phyloP scores from a whole-genome alignment of 164 flowering plant genomes.

The Amborella trichopoda region DNA sequence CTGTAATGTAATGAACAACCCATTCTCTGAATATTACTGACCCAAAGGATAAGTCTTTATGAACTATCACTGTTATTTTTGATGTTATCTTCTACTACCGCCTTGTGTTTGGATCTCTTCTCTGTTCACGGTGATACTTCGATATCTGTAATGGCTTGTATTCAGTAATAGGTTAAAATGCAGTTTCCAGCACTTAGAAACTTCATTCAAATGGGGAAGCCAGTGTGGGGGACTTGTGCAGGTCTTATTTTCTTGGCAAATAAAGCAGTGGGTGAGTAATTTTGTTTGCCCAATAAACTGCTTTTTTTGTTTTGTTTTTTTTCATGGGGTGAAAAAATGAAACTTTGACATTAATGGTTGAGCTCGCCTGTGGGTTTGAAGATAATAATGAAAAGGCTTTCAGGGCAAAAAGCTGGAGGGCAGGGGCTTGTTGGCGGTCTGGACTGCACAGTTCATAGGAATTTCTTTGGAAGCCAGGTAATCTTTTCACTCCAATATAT shows the following conservation, averaged over 20 bases:
- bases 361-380: background rate
- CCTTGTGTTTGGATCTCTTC: too few relatives aligned
- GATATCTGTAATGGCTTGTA: too few relatives aligned
- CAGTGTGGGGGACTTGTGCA: slow-evolving; percentile 99
- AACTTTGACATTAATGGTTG: slow-evolving; percentile 1
- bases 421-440: slow-evolving; percentile 89
- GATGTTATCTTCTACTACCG: too few relatives aligned
- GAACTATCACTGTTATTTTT: background rate
- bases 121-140: too few relatives aligned
- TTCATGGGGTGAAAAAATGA: background rate
- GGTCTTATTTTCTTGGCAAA: slow-evolving; percentile 91
- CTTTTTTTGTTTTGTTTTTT: background rate
- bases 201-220: slow-evolving; percentile 84
- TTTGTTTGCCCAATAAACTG: background rate
- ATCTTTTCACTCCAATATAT: too few relatives aligned
- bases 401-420: slow-evolving; percentile 89
- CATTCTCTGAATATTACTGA: too few relatives aligned
- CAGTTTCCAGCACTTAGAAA: slow-evolving; percentile 93
- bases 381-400: slow-evolving; percentile 1
- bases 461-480: slow-evolving; percentile 96
- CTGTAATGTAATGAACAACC: too few relatives aligned
- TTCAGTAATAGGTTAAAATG: background rate
- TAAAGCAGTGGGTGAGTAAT: slow-evolving; percentile 54
- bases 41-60: too few relatives aligned
- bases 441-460: slow-evolving; percentile 85